Percentiles rank a stretch among this genome's conserved stretches.
Conservation (phyloP, 106 monocot genomes). For the Allium sativum region DNA sequence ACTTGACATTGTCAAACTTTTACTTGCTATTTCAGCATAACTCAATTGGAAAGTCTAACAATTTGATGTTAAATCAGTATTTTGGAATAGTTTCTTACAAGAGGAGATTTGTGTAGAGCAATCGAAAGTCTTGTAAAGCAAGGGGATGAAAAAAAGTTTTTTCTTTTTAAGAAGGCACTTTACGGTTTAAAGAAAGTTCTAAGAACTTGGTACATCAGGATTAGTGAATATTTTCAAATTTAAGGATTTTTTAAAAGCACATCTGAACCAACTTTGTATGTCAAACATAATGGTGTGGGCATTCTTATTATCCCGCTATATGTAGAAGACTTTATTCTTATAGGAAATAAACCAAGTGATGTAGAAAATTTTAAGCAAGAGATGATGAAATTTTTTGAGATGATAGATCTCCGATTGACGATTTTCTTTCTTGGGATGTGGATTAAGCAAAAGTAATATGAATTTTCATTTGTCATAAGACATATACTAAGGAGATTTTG, state of each 20-base stretch:
- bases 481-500: conserved; percentile 4
- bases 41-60: too few relatives aligned
- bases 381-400: conserved; percentile 6
- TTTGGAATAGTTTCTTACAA: not conserved
- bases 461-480: conserved; percentile 10
- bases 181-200: not conserved
- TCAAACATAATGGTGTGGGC: not conserved
- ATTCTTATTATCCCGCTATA: conserved; percentile 1
- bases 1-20: too few relatives aligned
- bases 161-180: not conserved
- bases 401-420: not conserved
- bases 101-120: conserved; percentile 4
- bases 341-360: not conserved
- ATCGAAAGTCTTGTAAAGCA: not conserved
- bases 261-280: not conserved
- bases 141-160: not conserved
- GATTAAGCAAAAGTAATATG: not conserved
- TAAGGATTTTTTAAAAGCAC: conserved; percentile 4
- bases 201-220: conserved; percentile 4
- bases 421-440: not conserved
- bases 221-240: not conserved
- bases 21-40: too few relatives aligned
- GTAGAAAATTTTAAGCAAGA: not conserved
- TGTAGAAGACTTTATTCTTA: conserved; percentile 1
- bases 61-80: not conserved